Evolutionary conservation across 441 rosid genomes (phyloP).

Genomic region (Kokia cookei): DNA sequence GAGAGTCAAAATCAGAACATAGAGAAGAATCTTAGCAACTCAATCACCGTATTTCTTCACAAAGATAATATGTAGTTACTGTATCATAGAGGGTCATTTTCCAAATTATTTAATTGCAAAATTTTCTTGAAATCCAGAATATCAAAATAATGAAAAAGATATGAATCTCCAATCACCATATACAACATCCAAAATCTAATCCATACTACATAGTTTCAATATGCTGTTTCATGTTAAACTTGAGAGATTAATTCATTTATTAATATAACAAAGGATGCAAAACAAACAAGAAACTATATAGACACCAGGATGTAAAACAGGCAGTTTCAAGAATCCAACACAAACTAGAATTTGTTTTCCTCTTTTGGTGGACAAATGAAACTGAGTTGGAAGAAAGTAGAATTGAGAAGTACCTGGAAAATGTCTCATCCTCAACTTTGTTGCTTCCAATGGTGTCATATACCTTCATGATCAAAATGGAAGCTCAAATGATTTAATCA

Average conservation of each 20-base stretch:
- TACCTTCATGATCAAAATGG: constrained; percentile 51
- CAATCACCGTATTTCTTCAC: constrained; percentile 6
- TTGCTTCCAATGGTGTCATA: constrained; percentile 81
- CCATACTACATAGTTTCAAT: background rate
- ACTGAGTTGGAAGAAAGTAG: background rate
- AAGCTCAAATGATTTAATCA: constrained; percentile 16
- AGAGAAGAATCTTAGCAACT: background rate
- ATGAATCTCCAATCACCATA: background rate
- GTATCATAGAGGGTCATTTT: background rate
- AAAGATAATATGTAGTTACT: background rate
- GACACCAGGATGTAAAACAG: background rate
- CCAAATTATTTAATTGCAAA: background rate
- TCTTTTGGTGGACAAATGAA: background rate
- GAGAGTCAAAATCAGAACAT: constrained; percentile 7
- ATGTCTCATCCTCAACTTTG: constrained; percentile 59
- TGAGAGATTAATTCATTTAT: background rate
- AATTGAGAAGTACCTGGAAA: constrained; percentile 47
- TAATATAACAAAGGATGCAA: background rate
- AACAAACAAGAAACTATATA: background rate
- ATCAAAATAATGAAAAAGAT: background rate
- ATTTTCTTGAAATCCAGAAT: background rate
- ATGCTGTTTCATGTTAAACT: background rate
- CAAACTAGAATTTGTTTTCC: background rate
- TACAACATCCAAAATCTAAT: background rate
- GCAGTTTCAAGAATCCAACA: background rate